phyloP scores from a whole-genome alignment of 345 rosid species.

The Pugionium dolabratum region DNA sequence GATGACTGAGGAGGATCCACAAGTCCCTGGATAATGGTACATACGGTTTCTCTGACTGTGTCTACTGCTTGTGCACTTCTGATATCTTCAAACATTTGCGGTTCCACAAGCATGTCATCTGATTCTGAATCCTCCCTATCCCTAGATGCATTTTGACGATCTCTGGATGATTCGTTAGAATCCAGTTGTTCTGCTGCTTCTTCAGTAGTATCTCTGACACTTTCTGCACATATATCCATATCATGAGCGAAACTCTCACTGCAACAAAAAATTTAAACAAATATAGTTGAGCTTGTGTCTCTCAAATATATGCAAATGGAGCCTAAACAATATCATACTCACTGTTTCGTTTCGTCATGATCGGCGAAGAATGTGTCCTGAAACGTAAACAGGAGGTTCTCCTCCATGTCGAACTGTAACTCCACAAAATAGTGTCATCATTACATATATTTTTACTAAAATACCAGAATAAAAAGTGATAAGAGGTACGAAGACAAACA shows the following conservation, averaged over 20 bases:
- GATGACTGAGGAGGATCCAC: slow-evolving; percentile 19
- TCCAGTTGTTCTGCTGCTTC: slow-evolving; percentile 35
- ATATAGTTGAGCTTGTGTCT: slow-evolving; percentile 1
- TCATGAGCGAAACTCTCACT: slow-evolving; percentile 34
- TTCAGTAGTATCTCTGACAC: slow-evolving; percentile 24
- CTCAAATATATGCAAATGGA: neutral
- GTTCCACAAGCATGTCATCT: slow-evolving; percentile 32
- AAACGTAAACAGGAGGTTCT: slow-evolving; percentile 21
- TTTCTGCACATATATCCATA: slow-evolving; percentile 44
- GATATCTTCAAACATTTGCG: slow-evolving; percentile 26
- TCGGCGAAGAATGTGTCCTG: slow-evolving; percentile 32
- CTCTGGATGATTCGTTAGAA: slow-evolving; percentile 23
- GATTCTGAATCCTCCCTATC: slow-evolving; percentile 17
- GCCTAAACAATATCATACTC: slow-evolving; percentile 17
- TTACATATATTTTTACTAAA: neutral
- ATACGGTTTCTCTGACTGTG: slow-evolving; percentile 9
- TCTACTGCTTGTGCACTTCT: slow-evolving; percentile 35
- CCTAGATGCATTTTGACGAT: slow-evolving; percentile 25
- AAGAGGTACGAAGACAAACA: slow-evolving; percentile 3
- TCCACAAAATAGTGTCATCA: slow-evolving; percentile 14
- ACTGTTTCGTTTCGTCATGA: slow-evolving; percentile 19
- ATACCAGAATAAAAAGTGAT: neutral
- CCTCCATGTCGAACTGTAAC: slow-evolving; percentile 41
- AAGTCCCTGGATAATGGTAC: slow-evolving; percentile 13
- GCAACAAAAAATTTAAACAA: slow-evolving; percentile 11